Evolutionary conservation across 1,139 yeast species (phyloP), one percentile per base, ranked within the genome.

Genomic region (Pneumocystis canis): DNA sequence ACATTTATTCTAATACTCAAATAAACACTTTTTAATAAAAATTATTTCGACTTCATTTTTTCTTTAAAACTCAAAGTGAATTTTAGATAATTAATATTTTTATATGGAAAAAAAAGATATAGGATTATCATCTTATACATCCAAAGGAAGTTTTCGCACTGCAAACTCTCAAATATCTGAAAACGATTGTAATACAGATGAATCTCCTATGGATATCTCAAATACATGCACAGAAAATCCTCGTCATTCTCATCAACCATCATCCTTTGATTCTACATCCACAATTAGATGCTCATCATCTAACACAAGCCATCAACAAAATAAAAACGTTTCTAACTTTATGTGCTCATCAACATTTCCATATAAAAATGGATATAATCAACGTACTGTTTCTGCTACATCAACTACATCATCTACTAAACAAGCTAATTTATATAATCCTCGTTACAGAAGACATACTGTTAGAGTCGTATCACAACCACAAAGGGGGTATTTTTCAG

Each of bases 401-500:
- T 47, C 54, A 25, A 47, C 54, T 47, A 25, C 31, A 25, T 47
- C 54, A 25, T 47, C 54, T 11, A 5, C 39, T 47, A 47, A 47
- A 47, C 54, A 47, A 25, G 31, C 30, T 28, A 47, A 47, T 47
- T 20, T 28, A 11, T 14, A n/a, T 28, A 47, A 47, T 47, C 31
- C 54, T 47, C 54, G n/a, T 11, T 47, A 47, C 20, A 47, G 25
- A 47, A 47, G 54, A 47, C 54, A 47, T 47, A 47, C 25, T 25
- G 54, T 47, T 47, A 47, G 30, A 47, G 54, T 47, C 30, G 14
- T 47, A 47, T 47, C 54, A 18, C 54, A 47, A 11, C 54, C 54
- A 11, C 54, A 47, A 47, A 57, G 59, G 14, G 59, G 59, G 9
- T 57, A 39, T 20, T 63, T 63, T 59, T 60, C 62, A 35, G 61